Percentiles rank a stretch among this genome's conserved stretches.
These are phyloP conservation scores for Irpex sp. DNA, from an alignment of 1,284 basidiomycete genomes.

Conservation along the genomic window DNA sequence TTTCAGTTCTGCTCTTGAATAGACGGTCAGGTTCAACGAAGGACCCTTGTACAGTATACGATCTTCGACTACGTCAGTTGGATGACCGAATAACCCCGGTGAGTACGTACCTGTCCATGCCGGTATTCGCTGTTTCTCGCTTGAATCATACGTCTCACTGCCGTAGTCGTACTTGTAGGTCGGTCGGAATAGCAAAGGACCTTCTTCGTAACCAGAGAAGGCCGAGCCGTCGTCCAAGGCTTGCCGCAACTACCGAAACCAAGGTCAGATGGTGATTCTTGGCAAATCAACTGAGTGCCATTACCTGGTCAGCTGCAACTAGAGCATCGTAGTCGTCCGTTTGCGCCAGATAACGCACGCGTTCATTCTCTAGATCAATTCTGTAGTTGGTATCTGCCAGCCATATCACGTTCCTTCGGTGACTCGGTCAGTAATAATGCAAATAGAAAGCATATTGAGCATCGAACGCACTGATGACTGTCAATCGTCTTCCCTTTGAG, in stretches of 20 bases:
- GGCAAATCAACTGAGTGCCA: neutral
- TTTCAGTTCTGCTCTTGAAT: slow-evolving; percentile 75
- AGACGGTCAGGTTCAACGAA: slow-evolving; percentile 57
- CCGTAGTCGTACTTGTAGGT: slow-evolving; percentile 86
- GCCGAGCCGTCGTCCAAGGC: slow-evolving; percentile 66
- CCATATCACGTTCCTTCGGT: slow-evolving; percentile 80
- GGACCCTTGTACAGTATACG: slow-evolving; percentile 81
- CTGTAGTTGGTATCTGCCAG: slow-evolving; percentile 95
- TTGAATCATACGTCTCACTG: slow-evolving; percentile 88
- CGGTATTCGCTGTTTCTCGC: slow-evolving; percentile 94
- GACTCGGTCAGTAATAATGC: neutral
- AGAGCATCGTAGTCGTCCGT: slow-evolving; percentile 69
- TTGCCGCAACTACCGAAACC: slow-evolving; percentile 50
- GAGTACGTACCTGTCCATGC: slow-evolving; percentile 84
- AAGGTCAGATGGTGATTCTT: slow-evolving; percentile 6
- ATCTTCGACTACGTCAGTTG: slow-evolving; percentile 42
- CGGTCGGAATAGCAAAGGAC: slow-evolving; percentile 81
- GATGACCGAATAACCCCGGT: neutral
- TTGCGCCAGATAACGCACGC: slow-evolving; percentile 61
- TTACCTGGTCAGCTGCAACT: slow-evolving; percentile 79
- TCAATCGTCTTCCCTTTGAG: slow-evolving; percentile 83
- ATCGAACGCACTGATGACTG: slow-evolving; percentile 77
- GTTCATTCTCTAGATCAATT: slow-evolving; percentile 80
- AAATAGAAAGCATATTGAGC: neutral
- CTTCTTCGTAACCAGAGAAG: slow-evolving; percentile 86